A percentile compares a stretch with the other conserved stretches of the same genome.
Evolutionary conservation across 2,329 filamentous ascomycete species (phyloP).

Genomic region (Diaporthe australafricana): DNA sequence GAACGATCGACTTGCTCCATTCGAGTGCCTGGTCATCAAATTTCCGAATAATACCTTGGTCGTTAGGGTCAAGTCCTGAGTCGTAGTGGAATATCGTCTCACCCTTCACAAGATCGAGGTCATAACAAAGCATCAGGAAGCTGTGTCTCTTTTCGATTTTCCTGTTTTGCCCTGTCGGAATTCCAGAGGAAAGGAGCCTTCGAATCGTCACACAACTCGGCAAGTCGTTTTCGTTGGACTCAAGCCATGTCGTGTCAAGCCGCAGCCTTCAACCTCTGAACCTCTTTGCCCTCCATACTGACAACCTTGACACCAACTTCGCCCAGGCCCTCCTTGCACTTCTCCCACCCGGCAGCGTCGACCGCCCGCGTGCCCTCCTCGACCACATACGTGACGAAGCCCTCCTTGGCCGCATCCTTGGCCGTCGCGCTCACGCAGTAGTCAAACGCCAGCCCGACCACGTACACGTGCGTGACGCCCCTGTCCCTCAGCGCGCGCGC

Average conservation of each 20-base stretch:
- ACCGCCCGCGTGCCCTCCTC: conserved; percentile 84
- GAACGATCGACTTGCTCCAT: too few relatives aligned
- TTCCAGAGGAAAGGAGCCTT: too few relatives aligned
- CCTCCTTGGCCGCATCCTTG: conserved; percentile 78
- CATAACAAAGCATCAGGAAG: too few relatives aligned
- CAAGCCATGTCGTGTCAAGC: background rate
- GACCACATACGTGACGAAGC: conserved; percentile 82
- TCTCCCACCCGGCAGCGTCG: conserved; percentile 68
- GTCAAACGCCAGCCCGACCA: conserved; percentile 88
- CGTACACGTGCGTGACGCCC: conserved; percentile 81
- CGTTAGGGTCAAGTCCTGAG: too few relatives aligned
- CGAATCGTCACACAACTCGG: too few relatives aligned
- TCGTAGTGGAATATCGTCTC: too few relatives aligned
- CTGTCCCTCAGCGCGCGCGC: conserved; percentile 65
- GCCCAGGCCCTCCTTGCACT: conserved; percentile 64
- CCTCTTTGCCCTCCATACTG: conserved; percentile 64
- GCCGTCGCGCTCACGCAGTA: conserved; percentile 90
- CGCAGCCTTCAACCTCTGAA: conserved; percentile 58
- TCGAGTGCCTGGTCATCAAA: too few relatives aligned
- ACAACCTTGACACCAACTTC: conserved; percentile 73
- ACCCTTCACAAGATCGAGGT: too few relatives aligned
- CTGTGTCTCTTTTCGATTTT: too few relatives aligned
- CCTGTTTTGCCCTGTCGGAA: too few relatives aligned
- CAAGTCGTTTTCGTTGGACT: too few relatives aligned
- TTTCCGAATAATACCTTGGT: too few relatives aligned